Percentiles rank a stretch among this genome's conserved stretches.
phyloP scores from a whole-genome alignment of 139 green algal species.

The Microglena sp. region DNA sequence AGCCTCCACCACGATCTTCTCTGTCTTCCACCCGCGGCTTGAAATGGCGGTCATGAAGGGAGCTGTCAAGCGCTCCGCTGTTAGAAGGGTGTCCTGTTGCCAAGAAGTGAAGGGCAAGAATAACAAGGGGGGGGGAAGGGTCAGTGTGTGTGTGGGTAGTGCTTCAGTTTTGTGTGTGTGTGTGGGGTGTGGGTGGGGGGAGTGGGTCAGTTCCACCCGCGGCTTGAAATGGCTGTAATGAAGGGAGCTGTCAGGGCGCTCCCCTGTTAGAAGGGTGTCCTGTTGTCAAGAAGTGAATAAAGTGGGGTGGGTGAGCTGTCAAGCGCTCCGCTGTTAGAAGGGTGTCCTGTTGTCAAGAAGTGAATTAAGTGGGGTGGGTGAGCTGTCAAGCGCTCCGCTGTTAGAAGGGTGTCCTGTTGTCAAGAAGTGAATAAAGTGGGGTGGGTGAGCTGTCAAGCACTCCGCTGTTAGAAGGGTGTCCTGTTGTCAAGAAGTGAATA shows the following conservation, averaged over 20 bases:
- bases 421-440: too few relatives aligned
- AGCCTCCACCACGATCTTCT: constrained; percentile 20
- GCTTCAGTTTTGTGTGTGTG: too few relatives aligned
- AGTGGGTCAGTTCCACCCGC: constrained; percentile 18
- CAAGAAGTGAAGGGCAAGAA: neutral
- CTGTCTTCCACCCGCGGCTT: constrained; percentile 8
- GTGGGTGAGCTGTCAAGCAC: too few relatives aligned
- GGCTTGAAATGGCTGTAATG: constrained; percentile 7
- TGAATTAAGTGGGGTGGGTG: too few relatives aligned
- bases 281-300: neutral
- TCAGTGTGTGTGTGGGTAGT: too few relatives aligned
- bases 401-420: too few relatives aligned
- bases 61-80: constrained; percentile 18
- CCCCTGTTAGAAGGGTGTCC: constrained; percentile 20
- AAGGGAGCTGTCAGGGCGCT: constrained; percentile 21
- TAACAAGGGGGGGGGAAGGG: neutral
- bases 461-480: too few relatives aligned
- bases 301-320: neutral
- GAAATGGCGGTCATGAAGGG: constrained; percentile 18
- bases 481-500: too few relatives aligned
- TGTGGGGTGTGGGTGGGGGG: too few relatives aligned
- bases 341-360: too few relatives aligned
- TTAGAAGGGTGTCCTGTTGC: constrained; percentile 18
- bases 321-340: constrained; percentile 20
- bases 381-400: too few relatives aligned